phyloP scores from a whole-genome alignment of 495 filamentous ascomycete genomes.

The Lindgomyces ingoldianus region DNA sequence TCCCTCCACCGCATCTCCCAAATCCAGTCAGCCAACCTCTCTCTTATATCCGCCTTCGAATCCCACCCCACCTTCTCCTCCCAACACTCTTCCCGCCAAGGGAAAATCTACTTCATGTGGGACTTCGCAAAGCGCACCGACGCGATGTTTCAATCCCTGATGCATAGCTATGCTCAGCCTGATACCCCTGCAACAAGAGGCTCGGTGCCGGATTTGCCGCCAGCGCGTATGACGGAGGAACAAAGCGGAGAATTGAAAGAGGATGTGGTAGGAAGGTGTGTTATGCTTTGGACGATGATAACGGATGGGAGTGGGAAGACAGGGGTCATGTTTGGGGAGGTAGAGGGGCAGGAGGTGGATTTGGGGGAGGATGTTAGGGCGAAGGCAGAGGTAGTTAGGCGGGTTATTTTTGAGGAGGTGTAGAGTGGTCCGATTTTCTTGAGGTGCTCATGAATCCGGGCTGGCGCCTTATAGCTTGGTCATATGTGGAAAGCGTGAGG shows the following conservation, averaged over 20 bases:
- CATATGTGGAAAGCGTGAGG: too few species aligned
- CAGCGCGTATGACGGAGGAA: background rate
- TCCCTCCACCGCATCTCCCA: background rate
- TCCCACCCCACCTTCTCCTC: slow-evolving; percentile 17
- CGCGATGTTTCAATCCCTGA: slow-evolving; percentile 12
- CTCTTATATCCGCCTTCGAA: slow-evolving; percentile 11
- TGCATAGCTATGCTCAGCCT: slow-evolving; percentile 3
- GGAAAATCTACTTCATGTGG: slow-evolving; percentile 19
- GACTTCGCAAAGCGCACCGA: slow-evolving; percentile 21
- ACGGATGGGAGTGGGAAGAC: too few species aligned
- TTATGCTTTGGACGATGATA: too few species aligned
- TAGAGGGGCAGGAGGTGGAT: background rate
- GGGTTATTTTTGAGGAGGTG: background rate
- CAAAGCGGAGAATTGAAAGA: slow-evolving; percentile 4
- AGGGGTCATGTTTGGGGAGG: slow-evolving; percentile 15
- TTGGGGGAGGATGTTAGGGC: slow-evolving; percentile 4
- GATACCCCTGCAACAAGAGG: slow-evolving; percentile 1
- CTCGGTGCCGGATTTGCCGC: background rate
- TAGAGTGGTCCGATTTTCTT: too few species aligned
- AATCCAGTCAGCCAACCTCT: background rate
- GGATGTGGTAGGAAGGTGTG: slow-evolving; percentile 16
- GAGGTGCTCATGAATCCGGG: too few species aligned
- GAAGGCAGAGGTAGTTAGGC: background rate
- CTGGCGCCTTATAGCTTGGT: too few species aligned
- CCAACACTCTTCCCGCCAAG: background rate